Evolutionary conservation across 1,284 basidiomycete species (phyloP), one percentile per base, ranked within the genome.

Genomic region (Grifola frondosa): DNA sequence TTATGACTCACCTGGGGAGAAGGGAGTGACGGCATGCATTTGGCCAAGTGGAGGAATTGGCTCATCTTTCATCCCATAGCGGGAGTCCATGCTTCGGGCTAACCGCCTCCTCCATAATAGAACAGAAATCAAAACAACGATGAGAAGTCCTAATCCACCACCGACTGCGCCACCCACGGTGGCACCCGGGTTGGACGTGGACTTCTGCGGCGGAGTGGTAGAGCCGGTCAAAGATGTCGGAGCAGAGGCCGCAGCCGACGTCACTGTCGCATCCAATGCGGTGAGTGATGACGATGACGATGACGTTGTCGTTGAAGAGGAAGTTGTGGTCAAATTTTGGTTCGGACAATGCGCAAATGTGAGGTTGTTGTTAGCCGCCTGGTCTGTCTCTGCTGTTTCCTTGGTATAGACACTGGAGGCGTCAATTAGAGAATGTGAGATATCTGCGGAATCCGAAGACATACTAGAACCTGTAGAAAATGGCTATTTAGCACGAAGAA

Each of bases 361-460:
- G 44, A 52, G 52, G 40, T 55, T 55, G 39, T 53, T 50, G n/a
- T 46, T 37, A 8, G 40, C 44, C n/a, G 50, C 46, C 23, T 53
- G 46, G 35, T 49, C 41, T 19, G 34, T 42, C 24, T 33, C 28
- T 35, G 46, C 46, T 7, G 37, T 43, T 20, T 51, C 43, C 22
- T 49, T 49, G 23, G 42, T 50, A 15, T 40, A 50, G 2, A 30
- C 30, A 16, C 50, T 55, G n/a, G n/a, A n/a, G n/a, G n/a, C n/a
- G n/a, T n/a, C n/a, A n/a, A n/a, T n/a, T 5, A 10, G 33, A 7
- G 10, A 16, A 23, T 30, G 8, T 28, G 24, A 5, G 1, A 42
- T 31, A 8, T 23, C 1, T 16, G 12, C 4, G 12, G 4, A 4
- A 28, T 17, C 7, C 4, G 9, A 12, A 8, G 10, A n/a, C 7